Evolutionary conservation across 805 yeast species (phyloP).

Genomic region (Saccharomycopsis sp.): DNA sequence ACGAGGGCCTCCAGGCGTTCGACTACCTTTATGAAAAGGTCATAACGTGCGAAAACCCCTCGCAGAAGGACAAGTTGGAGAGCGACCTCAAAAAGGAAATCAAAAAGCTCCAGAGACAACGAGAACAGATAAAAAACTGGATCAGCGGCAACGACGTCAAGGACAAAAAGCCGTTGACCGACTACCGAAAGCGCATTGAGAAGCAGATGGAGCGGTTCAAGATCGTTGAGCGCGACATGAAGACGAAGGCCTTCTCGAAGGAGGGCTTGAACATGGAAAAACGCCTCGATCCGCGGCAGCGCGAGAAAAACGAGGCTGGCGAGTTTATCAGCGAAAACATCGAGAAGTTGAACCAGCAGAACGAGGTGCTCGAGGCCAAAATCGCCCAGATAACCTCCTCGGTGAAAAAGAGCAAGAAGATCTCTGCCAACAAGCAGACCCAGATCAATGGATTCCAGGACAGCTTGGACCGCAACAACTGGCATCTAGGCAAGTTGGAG

Average conservation of each 20-base stretch:
- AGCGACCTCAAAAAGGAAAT: constrained; percentile 89
- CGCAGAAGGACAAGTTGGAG: constrained; percentile 92
- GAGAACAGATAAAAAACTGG: constrained; percentile 97
- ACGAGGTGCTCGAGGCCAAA: constrained; percentile 71
- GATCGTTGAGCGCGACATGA: constrained; percentile 86
- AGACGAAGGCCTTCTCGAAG: constrained; percentile 88
- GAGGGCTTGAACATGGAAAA: constrained; percentile 80
- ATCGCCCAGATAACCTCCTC: constrained; percentile 47
- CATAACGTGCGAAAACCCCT: constrained; percentile 68
- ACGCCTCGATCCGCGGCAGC: constrained; percentile 63
- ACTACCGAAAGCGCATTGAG: constrained; percentile 64
- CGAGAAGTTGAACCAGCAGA: constrained; percentile 38
- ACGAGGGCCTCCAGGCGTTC: constrained; percentile 83
- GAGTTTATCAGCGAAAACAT: constrained; percentile 19
- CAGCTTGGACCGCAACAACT: constrained; percentile 59
- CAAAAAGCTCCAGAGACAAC: constrained; percentile 83
- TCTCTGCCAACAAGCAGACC: constrained; percentile 46
- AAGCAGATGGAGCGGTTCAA: constrained; percentile 93
- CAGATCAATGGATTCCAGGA: constrained; percentile 48
- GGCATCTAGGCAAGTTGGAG: constrained; percentile 77
- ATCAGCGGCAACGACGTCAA: constrained; percentile 84
- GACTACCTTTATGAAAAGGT: constrained; percentile 84
- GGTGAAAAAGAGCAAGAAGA: constrained; percentile 51
- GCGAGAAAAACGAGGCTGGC: constrained; percentile 40
- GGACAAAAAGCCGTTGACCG: constrained; percentile 75